A percentile compares a stretch with the other conserved stretches of the same genome.
Conservation (phyloP, 495 filamentous ascomycete genomes). For the Lophiostoma macrostomum region DNA sequence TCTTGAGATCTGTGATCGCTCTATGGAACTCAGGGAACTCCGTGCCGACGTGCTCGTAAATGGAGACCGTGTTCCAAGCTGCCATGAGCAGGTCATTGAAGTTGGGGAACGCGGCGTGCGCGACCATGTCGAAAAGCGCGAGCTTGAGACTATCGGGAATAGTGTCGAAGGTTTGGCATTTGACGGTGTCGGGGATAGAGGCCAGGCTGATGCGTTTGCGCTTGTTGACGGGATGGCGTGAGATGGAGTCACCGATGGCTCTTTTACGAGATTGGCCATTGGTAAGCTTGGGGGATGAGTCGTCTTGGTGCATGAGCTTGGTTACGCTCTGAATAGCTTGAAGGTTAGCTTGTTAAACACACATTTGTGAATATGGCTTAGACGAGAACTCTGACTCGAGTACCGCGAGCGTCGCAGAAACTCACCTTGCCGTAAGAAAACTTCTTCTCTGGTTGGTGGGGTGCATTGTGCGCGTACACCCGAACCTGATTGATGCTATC, state of each 20-base stretch:
- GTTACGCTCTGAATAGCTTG: background rate
- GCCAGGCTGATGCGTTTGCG: slow-evolving; percentile 5
- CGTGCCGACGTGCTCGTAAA: slow-evolving; percentile 6
- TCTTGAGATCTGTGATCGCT: slow-evolving; percentile 6
- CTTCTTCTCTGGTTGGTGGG: background rate
- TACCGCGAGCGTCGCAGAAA: too few species aligned
- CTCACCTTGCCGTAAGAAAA: slow-evolving; percentile 1
- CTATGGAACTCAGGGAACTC: slow-evolving; percentile 13
- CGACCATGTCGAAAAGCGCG: slow-evolving; percentile 8
- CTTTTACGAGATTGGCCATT: background rate
- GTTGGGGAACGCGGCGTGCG: slow-evolving; percentile 9
- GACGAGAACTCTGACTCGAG: background rate
- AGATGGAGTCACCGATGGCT: background rate
- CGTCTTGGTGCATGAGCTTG: background rate
- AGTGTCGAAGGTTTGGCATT: slow-evolving; percentile 2
- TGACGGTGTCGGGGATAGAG: slow-evolving; percentile 4
- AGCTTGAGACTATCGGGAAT: slow-evolving; percentile 15
- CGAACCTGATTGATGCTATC: slow-evolving; percentile 7
- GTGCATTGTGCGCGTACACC: background rate
- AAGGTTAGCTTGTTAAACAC: too few species aligned
- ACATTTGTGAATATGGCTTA: too few species aligned
- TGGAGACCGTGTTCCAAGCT: slow-evolving; percentile 16
- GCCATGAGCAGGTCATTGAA: slow-evolving; percentile 21
- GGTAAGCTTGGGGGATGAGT: background rate
- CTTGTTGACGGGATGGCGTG: slow-evolving; percentile 12